phyloP scores from a whole-genome alignment of 805 yeast species.

The Candida ponderosae region DNA sequence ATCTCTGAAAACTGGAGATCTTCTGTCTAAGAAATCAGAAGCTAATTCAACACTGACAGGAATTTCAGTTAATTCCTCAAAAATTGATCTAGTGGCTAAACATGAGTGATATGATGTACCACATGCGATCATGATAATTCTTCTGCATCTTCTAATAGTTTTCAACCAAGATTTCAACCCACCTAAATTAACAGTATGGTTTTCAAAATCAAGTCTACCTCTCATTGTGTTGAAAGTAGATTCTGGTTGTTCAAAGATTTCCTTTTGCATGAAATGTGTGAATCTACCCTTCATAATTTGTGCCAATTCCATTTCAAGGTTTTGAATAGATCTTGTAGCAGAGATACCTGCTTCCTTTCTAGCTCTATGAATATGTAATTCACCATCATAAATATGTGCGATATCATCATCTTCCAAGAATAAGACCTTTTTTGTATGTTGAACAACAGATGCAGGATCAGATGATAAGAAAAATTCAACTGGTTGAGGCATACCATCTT shows the following conservation, averaged over 20 bases:
- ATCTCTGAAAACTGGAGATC: constrained; percentile 96
- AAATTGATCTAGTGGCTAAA: constrained; percentile 90
- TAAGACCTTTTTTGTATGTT: constrained; percentile 94
- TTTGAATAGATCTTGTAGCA: constrained; percentile 93
- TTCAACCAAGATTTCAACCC: constrained; percentile 82
- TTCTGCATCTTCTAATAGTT: constrained; percentile 87
- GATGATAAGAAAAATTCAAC: constrained; percentile 94
- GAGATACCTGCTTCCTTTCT: constrained; percentile 81
- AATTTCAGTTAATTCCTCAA: constrained; percentile 93
- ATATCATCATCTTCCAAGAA: constrained; percentile 97
- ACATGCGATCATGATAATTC: constrained; percentile 97
- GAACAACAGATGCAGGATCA: constrained; percentile 93
- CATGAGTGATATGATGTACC: constrained; percentile 99
- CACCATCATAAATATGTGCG: constrained; percentile 97
- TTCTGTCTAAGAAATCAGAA: constrained; percentile 90
- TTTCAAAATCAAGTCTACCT: constrained; percentile 93
- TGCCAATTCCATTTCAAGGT: constrained; percentile 92
- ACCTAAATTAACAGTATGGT: constrained; percentile 71
- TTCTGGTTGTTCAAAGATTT: constrained; percentile 97
- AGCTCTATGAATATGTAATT: constrained; percentile 95
- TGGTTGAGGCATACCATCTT: constrained; percentile 88
- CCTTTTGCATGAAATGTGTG: constrained; percentile 97
- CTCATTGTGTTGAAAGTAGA: constrained; percentile 98
- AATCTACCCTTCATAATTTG: constrained; percentile 98
- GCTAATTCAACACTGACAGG: constrained; percentile 92